Base-by-base conservation (phyloP, 2,329 filamentous ascomycete genomes). In the Thelonectria discophora region DNA sequence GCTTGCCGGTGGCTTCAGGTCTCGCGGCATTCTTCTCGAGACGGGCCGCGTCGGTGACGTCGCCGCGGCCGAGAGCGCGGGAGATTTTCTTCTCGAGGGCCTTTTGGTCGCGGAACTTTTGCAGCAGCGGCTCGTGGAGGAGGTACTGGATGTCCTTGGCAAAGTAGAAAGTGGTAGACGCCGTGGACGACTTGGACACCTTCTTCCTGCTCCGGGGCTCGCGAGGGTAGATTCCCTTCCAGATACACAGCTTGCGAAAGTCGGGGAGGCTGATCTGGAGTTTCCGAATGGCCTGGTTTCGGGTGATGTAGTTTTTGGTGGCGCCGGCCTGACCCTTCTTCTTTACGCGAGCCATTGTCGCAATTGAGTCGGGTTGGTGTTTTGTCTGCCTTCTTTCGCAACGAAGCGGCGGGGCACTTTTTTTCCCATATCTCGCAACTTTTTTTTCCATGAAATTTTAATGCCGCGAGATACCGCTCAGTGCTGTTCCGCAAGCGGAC, bases 151-250 rank as follows among this genome's bases (percentile, higher is more conserved):
- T 97, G 77, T 99, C 95, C 83, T 97, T 97, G 76, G 94, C 81
- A 75, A 90, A 91, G 81, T 91, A 91, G 71, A 98, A 99, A 65
- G 95, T 99, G 27, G 94, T 98, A 58, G 91, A 94, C 64, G 90
- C 89, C 37, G 92, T 97, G 24, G 93, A 88, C 62, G 92, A 93
- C 80, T 96, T 97, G 75, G 91, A 92, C 43, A 92, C 95, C 86
- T 97, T 97, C 84, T 97, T 97, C 84, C 93, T 94, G 83, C 91
- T 97, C 75, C 95, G 88, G 66, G 95, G 95, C 83, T 99, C 95
- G 74, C 95, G 91, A 68, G 95, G 95, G 80, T 97, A 99, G 78
- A 99, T 98, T 73, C 94, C 95, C 84, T 98, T 98, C 90, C 97
- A 99, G 79, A 99, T 99, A 82, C 95, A 99, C 76, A 99, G 86